Base-by-base conservation (phyloP, 148 eudicot species). In the Limonium bicolor region DNA sequence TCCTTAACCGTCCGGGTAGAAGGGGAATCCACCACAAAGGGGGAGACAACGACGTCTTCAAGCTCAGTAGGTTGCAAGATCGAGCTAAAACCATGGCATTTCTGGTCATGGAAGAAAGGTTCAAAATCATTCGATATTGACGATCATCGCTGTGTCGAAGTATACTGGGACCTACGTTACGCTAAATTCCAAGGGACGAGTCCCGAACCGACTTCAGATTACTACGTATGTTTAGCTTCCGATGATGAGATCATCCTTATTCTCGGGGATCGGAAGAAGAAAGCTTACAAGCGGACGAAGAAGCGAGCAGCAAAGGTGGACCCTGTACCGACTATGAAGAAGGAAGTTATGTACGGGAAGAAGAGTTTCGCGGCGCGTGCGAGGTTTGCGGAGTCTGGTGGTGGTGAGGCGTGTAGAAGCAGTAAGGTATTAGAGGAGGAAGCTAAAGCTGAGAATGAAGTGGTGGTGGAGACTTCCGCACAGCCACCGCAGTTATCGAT, bases 41-140 rank as follows among this genome's bases (percentile, higher is more conserved):
- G 36, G 52, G 18, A 3, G 59, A 66, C 35, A 61, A 63, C 63
- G 33, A 63, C 78, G 2, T n/a, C n/a, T n/a, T n/a, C n/a, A n/a
- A n/a, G n/a, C n/a, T n/a, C n/a, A n/a, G n/a, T n/a, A n/a, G n/a
- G n/a, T n/a, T 88, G 94, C 74, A 88, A 83, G 55, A 72, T 88
- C 10, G 97, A 83, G 47, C 47, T 88, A 27, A 83, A 83, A 33
- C 86, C 94, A 4, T 88, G 97, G 94, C 81, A 83, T 52, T 80
- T 88, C 36, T 88, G 97, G 97, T 67, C 81, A 47, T n/a, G n/a
- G n/a, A 74, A 65, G 30, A 83, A 74, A 45, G 92, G 97, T 7
- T 77, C 69, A 61, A 88, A 88, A 20, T 54, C 66, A 1, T 77
- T 80, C 15, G 71, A 72, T 15, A 71, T 87, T 30, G 62, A 50